Conservation (phyloP, 805 yeast species). For the Wickerhamiella allomyrinae region DNA sequence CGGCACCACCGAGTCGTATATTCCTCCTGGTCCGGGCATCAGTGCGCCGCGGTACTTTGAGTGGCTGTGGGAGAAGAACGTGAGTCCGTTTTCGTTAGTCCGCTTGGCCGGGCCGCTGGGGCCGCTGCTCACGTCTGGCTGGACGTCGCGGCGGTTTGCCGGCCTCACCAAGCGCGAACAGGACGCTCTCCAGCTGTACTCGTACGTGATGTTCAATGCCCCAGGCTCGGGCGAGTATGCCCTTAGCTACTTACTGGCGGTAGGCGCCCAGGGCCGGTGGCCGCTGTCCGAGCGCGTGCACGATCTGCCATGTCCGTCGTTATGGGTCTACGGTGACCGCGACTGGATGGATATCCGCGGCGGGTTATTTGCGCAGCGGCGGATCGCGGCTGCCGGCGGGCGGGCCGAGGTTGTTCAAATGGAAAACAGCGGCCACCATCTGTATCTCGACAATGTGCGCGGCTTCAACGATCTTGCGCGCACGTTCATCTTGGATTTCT, state of each 20-base stretch:
- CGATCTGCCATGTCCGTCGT: conserved; percentile 40
- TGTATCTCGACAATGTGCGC: conserved; percentile 49
- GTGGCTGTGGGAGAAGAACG: conserved; percentile 70
- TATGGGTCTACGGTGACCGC: conserved; percentile 75
- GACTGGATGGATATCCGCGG: conserved; percentile 51
- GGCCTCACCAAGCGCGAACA: conserved; percentile 34
- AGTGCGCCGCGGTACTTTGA: conserved; percentile 61
- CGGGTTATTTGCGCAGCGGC: conserved; percentile 25
- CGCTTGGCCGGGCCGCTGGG: conserved; percentile 72
- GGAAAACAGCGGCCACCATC: conserved; percentile 54
- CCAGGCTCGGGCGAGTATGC: conserved; percentile 91
- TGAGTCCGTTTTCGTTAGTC: conserved; percentile 74
- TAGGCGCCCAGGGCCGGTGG: conserved; percentile 79
- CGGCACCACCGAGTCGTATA: conserved; percentile 7
- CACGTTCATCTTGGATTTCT: conserved; percentile 30
- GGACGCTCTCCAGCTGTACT: conserved; percentile 53
- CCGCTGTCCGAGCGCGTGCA: conserved; percentile 47
- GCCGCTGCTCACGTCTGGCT: conserved; percentile 70
- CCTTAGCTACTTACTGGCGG: conserved; percentile 66
- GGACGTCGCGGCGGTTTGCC: conserved; percentile 76
- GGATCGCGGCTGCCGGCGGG: conserved; percentile 15
- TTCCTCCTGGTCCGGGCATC: conserved; percentile 8
- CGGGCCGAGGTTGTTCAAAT: conserved; percentile 25
- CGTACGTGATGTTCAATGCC: conserved; percentile 72
- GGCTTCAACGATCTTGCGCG: conserved; percentile 38